phyloP scores from a whole-genome alignment of 1,284 basidiomycete species.

The Gastroboletus turbinatus region DNA sequence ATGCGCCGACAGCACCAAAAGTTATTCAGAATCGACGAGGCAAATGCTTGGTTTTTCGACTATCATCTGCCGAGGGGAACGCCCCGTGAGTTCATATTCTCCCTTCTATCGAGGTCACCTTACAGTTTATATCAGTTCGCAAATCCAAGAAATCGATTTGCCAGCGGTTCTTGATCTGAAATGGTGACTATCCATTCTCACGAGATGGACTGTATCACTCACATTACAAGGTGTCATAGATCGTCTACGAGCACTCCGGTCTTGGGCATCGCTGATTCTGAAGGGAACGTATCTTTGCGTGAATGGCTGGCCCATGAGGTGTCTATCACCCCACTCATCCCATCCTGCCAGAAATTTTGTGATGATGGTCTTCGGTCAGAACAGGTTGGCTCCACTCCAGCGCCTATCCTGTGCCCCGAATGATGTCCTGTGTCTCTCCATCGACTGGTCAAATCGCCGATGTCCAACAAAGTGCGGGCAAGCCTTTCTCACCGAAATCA shows the following conservation, averaged over 20 bases:
- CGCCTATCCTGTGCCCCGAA: conserved; percentile 57
- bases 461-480: conserved; percentile 31
- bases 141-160: conserved; percentile 68
- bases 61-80: conserved; percentile 19
- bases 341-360: background rate
- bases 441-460: conserved; percentile 83
- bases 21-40: conserved; percentile 49
- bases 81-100: conserved; percentile 10
- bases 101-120: background rate
- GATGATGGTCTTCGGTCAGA: conserved; percentile 34
- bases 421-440: conserved; percentile 74
- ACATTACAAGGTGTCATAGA: conserved; percentile 54
- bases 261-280: conserved; percentile 80
- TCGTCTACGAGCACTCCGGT: conserved; percentile 42
- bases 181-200: conserved; percentile 59
- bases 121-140: conserved; percentile 44
- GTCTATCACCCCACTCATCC: background rate
- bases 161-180: conserved; percentile 92
- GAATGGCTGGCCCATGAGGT: conserved; percentile 56
- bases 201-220: background rate
- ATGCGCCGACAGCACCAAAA: background rate
- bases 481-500: background rate
- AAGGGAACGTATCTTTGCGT: conserved; percentile 72
- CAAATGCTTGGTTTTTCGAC: conserved; percentile 69
- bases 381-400: conserved; percentile 45